A percentile compares a stretch with the other conserved stretches of the same genome.
Evolutionary conservation across 208 protist genomes (phyloP).

Genomic region (Crithidia bombi): DNA sequence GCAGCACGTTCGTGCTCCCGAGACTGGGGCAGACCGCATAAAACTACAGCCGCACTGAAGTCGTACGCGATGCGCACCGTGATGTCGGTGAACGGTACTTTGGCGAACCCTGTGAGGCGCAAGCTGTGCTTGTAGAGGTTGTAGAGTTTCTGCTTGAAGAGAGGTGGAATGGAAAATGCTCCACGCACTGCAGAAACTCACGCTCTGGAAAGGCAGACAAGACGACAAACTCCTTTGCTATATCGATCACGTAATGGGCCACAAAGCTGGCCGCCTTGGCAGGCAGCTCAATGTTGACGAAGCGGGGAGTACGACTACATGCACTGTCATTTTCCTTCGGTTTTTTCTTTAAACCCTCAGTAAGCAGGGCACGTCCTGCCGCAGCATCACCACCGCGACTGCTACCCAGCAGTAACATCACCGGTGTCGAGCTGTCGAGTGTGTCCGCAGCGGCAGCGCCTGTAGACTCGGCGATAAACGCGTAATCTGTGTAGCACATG

Average conservation of each 20-base stretch:
- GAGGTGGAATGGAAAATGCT: slow-evolving; percentile 31
- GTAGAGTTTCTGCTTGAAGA: slow-evolving; percentile 29
- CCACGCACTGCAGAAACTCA: slow-evolving; percentile 42
- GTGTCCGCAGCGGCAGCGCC: background rate
- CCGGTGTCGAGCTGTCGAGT: too few relatives aligned
- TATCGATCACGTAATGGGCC: background rate
- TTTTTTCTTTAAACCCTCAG: background rate
- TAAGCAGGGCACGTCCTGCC: too few relatives aligned
- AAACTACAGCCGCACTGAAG: slow-evolving; percentile 29
- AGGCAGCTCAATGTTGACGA: background rate
- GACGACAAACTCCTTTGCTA: slow-evolving; percentile 14
- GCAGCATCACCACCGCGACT: too few relatives aligned
- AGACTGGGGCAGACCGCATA: slow-evolving; percentile 16
- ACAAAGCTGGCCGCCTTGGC: background rate
- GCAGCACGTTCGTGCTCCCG: background rate
- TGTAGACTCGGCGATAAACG: slow-evolving; percentile 5
- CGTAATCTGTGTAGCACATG: slow-evolving; percentile 28
- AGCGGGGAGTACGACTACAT: too few relatives aligned
- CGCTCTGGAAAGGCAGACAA: slow-evolving; percentile 27
- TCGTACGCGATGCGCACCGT: slow-evolving; percentile 26
- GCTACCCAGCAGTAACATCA: too few relatives aligned
- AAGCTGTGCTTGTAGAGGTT: slow-evolving; percentile 28
- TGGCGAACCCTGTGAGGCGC: slow-evolving; percentile 10
- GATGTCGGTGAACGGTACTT: slow-evolving; percentile 23
- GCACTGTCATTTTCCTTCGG: background rate